Evolutionary conservation across 2,329 filamentous ascomycete species (phyloP).

Genomic region (Exophiala sp.): DNA sequence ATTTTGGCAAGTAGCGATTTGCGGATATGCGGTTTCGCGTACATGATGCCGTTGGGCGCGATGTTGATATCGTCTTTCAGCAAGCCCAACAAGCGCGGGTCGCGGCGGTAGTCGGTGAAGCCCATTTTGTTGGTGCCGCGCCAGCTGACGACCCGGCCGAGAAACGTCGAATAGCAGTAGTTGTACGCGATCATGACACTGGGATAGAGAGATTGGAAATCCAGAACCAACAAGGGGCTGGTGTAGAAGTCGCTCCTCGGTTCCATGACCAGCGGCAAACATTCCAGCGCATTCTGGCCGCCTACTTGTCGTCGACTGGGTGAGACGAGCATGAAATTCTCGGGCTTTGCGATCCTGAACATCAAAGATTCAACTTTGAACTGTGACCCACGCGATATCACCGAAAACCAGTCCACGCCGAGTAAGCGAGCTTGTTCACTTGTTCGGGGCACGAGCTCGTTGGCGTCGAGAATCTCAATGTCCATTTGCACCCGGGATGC

Average conservation of each 20-base stretch:
- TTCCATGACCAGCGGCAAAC: constrained; percentile 93
- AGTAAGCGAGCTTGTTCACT: constrained; percentile 90
- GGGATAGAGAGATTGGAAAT: constrained; percentile 94
- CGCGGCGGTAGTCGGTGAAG: constrained; percentile 77
- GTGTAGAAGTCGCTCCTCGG: constrained; percentile 91
- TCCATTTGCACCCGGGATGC: constrained; percentile 69
- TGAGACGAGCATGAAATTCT: constrained; percentile 85
- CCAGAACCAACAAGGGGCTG: constrained; percentile 80
- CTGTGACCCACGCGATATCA: constrained; percentile 89
- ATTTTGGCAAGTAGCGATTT: constrained; percentile 93
- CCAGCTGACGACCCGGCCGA: constrained; percentile 81
- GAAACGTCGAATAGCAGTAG: constrained; percentile 94
- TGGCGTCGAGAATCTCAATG: constrained; percentile 83
- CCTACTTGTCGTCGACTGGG: constrained; percentile 89
- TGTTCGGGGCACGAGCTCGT: constrained; percentile 80
- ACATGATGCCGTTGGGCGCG: constrained; percentile 95
- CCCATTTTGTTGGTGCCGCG: constrained; percentile 92
- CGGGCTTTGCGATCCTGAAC: constrained; percentile 96
- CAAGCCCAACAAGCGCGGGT: constrained; percentile 67
- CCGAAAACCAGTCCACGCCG: constrained; percentile 93
- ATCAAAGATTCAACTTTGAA: constrained; percentile 99
- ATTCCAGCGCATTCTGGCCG: constrained; percentile 88
- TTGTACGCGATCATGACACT: constrained; percentile 99
- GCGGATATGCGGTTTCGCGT: constrained; percentile 73
- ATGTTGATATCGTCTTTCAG: constrained; percentile 84